These are phyloP conservation scores for Psophocarpus tetragonolobus DNA, from an alignment of 306 rosid genomes.

Conservation along the genomic window DNA sequence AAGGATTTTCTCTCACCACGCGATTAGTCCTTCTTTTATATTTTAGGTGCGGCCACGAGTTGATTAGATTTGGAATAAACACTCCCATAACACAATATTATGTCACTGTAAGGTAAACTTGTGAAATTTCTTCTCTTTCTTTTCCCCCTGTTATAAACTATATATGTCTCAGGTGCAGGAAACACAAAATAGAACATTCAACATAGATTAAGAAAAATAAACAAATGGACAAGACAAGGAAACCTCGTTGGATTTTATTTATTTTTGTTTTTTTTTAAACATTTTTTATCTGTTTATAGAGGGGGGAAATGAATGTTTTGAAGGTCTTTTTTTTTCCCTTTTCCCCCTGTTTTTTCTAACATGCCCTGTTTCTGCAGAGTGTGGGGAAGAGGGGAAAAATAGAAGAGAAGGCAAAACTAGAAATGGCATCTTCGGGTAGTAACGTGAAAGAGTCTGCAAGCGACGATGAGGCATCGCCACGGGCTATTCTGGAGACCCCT, in stretches of 20 bases:
- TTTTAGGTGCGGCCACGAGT: conserved; percentile 30
- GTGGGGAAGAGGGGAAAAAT: conserved; percentile 3
- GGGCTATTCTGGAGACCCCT: conserved; percentile 72
- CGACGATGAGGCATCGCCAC: conserved; percentile 63
- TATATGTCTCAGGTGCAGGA: background rate
- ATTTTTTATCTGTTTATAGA: background rate
- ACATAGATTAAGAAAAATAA: background rate
- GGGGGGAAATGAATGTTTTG: background rate
- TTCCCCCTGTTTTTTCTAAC: conserved; percentile 25
- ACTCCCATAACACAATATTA: background rate
- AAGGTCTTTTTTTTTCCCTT: background rate
- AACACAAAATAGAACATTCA: background rate
- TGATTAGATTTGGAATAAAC: background rate
- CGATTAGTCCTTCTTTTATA: conserved; percentile 16
- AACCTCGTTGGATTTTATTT: background rate
- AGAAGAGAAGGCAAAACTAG: conserved; percentile 38
- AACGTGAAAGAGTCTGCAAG: conserved; percentile 7
- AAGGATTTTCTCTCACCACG: background rate
- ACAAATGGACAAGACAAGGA: background rate
- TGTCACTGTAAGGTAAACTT: conserved; percentile 52
- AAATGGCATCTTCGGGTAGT: conserved; percentile 12
- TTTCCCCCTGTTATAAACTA: background rate
- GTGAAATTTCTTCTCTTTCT: background rate
- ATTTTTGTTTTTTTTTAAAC: background rate
- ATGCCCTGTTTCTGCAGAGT: conserved; percentile 21